phyloP scores from a whole-genome alignment of 768 basidiomycete genomes.

The Leccinum arenicola region DNA sequence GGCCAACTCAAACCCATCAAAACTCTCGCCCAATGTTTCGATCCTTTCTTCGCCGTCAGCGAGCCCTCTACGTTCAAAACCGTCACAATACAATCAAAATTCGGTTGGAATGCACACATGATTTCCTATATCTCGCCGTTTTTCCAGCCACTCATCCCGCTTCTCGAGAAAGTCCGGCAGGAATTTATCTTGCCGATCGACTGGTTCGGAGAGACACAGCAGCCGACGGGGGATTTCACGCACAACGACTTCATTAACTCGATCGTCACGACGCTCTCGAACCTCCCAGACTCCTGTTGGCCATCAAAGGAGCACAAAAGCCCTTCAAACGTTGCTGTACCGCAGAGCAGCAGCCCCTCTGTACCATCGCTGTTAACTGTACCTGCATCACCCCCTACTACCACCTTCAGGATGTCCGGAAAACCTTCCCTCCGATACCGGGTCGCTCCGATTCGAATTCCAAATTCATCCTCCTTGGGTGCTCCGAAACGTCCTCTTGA shows the following conservation, averaged over 20 bases:
- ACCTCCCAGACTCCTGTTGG: neutral
- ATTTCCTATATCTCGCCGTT: neutral
- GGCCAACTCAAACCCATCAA: too few relatives aligned
- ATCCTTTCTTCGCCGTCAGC: neutral
- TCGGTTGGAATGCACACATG: neutral
- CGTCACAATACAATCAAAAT: neutral
- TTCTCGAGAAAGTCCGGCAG: neutral
- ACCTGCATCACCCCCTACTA: neutral
- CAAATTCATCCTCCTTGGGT: neutral
- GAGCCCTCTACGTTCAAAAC: neutral
- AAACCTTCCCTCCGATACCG: neutral
- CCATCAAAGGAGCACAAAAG: neutral
- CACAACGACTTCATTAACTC: neutral
- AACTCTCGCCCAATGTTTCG: neutral
- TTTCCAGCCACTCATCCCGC: slow-evolving; percentile 2
- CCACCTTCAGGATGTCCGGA: neutral
- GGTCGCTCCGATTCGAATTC: neutral
- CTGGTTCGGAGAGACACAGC: neutral
- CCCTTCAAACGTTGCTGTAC: neutral
- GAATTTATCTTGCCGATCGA: neutral
- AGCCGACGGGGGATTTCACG: neutral
- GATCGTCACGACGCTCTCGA: neutral
- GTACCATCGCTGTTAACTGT: neutral
- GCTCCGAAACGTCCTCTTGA: neutral
- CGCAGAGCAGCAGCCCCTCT: neutral